Evolutionary conservation across 2,329 filamentous ascomycete species (phyloP).

Genomic region (Diatrype stigma): DNA sequence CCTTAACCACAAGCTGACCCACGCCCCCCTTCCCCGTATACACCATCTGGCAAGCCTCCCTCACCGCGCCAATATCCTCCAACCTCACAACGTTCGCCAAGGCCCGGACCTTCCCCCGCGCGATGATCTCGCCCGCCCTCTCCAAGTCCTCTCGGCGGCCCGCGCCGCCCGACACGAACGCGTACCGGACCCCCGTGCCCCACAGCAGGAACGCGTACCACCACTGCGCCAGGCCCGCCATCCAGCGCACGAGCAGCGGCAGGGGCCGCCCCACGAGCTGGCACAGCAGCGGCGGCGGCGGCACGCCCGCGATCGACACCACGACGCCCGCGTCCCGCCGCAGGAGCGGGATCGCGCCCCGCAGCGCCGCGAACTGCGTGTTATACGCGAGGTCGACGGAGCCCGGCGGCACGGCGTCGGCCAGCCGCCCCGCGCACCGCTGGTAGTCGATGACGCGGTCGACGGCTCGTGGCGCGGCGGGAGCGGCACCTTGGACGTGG

Average conservation of each 20-base stretch:
- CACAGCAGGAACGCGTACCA: conserved; percentile 38
- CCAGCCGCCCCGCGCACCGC: conserved; percentile 32
- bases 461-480: conserved; percentile 37
- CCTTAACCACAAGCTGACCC: conserved; percentile 38
- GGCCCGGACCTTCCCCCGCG: conserved; percentile 37
- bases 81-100: conserved; percentile 39
- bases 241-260: conserved; percentile 34
- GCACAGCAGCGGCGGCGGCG: conserved; percentile 25
- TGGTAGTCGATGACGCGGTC: conserved; percentile 51
- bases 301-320: conserved; percentile 37
- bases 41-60: conserved; percentile 36
- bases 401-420: conserved; percentile 32
- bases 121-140: conserved; percentile 35
- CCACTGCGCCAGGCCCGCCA: conserved; percentile 31
- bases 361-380: conserved; percentile 39
- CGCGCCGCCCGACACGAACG: conserved; percentile 41
- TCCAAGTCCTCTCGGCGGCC: conserved; percentile 39
- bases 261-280: conserved; percentile 24
- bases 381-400: conserved; percentile 48
- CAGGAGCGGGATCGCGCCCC: conserved; percentile 35
- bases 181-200: conserved; percentile 41
- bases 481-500: conserved; percentile 44
- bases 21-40: conserved; percentile 37
- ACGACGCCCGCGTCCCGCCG: conserved; percentile 34
- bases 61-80: conserved; percentile 39